Evolutionary conservation across 495 filamentous ascomycete genomes (phyloP).

Genomic region (Massariosphaeria phaeospora): DNA sequence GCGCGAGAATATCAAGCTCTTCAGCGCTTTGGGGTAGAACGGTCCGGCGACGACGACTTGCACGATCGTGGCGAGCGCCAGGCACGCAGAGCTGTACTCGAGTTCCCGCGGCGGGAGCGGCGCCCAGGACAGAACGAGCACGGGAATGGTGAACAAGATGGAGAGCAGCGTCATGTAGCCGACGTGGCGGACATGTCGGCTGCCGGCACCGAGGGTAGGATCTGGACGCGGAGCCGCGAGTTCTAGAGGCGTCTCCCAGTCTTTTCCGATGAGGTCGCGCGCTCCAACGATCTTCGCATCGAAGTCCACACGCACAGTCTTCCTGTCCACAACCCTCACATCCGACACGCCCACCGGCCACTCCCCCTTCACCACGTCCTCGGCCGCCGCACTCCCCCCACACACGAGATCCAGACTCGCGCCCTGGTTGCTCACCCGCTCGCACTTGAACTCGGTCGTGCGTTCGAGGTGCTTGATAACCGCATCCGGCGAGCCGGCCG

Average conservation of each 20-base stretch:
- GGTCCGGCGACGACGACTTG: slow-evolving; percentile 58
- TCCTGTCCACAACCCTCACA: slow-evolving; percentile 2
- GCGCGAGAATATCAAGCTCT: slow-evolving; percentile 55
- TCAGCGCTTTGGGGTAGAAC: slow-evolving; percentile 65
- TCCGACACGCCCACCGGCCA: slow-evolving; percentile 1
- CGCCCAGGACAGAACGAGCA: slow-evolving; percentile 69
- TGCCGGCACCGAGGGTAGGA: slow-evolving; percentile 50
- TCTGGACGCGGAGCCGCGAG: slow-evolving; percentile 33
- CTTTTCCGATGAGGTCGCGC: slow-evolving; percentile 23
- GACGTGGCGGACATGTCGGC: slow-evolving; percentile 54
- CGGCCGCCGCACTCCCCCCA: slow-evolving; percentile 23
- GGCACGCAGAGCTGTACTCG: slow-evolving; percentile 51
- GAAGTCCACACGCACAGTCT: slow-evolving; percentile 25
- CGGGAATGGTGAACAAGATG: slow-evolving; percentile 60
- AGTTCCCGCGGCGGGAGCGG: slow-evolving; percentile 48
- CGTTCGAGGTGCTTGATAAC: slow-evolving; percentile 49
- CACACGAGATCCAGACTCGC: slow-evolving; percentile 37
- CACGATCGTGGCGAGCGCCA: slow-evolving; percentile 62
- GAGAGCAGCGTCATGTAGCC: slow-evolving; percentile 57
- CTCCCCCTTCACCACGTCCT: slow-evolving; percentile 11
- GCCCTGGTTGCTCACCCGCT: slow-evolving; percentile 42
- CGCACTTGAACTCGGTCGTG: slow-evolving; percentile 58
- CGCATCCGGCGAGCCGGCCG: slow-evolving; percentile 39
- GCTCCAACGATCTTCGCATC: slow-evolving; percentile 22
- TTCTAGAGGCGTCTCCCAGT: slow-evolving; percentile 32